These are phyloP conservation scores for Pseudozyma tsukubaensis DNA, from an alignment of 1,284 basidiomycete genomes.

Conservation along the genomic window DNA sequence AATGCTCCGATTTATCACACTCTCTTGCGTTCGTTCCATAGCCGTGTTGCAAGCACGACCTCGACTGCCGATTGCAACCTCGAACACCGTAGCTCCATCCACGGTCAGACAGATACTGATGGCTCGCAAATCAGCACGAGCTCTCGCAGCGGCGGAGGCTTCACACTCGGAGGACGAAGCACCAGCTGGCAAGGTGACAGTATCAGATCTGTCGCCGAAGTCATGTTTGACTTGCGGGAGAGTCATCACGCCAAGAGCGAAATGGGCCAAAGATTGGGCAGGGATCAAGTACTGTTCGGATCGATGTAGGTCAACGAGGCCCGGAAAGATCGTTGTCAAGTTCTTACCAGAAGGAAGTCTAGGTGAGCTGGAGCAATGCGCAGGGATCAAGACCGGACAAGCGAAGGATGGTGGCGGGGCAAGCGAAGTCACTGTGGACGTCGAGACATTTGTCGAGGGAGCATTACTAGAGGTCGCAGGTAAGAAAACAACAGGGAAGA, in stretches of 20 bases:
- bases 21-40: too few relatives aligned
- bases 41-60: neutral
- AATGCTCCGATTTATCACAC: too few relatives aligned
- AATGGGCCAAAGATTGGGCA: constrained; percentile 55
- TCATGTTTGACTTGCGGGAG: constrained; percentile 55
- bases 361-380: neutral
- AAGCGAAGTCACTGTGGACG: constrained; percentile 10
- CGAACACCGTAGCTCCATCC: too few relatives aligned
- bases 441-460: constrained; percentile 27
- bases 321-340: constrained; percentile 14
- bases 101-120: neutral
- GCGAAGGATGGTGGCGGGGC: neutral
- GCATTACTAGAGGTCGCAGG: constrained; percentile 9
- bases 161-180: neutral
- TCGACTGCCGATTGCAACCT: too few relatives aligned
- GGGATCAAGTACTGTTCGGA: constrained; percentile 55
- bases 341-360: neutral
- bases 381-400: neutral
- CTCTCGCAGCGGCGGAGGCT: constrained; percentile 29
- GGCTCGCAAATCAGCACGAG: constrained; percentile 34
- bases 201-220: constrained; percentile 25
- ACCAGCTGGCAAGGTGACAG: neutral
- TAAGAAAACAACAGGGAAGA: neutral
- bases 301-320: constrained; percentile 27
- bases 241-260: constrained; percentile 56